Conservation (phyloP, 2,329 filamentous ascomycete genomes). For the Mariannaea sp. region DNA sequence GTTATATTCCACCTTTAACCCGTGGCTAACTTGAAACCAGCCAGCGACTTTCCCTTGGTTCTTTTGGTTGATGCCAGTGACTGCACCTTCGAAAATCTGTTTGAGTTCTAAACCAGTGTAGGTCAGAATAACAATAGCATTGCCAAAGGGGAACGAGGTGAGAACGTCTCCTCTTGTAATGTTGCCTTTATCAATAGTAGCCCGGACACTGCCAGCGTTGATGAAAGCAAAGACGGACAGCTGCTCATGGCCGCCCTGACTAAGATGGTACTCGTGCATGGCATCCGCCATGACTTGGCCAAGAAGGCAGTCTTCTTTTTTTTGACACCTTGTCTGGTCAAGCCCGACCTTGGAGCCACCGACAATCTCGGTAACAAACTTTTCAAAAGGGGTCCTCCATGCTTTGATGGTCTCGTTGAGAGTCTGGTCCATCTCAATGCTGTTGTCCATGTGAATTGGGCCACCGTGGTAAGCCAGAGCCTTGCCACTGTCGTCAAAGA, state of each 20-base stretch:
- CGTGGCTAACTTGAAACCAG: constrained; percentile 64
- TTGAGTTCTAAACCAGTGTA: constrained; percentile 60
- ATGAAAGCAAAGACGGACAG: constrained; percentile 60
- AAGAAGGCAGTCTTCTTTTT: constrained; percentile 61
- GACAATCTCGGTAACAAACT: constrained; percentile 61
- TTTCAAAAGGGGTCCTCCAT: constrained; percentile 66
- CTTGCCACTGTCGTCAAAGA: constrained; percentile 64
- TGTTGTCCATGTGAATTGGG: constrained; percentile 67
- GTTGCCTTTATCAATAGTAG: constrained; percentile 63
- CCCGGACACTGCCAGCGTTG: constrained; percentile 68
- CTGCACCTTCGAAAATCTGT: constrained; percentile 62
- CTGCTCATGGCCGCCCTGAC: constrained; percentile 46
- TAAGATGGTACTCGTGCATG: constrained; percentile 64
- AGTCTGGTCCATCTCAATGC: constrained; percentile 58
- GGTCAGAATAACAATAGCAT: constrained; percentile 63
- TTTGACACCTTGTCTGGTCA: constrained; percentile 63
- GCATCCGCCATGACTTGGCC: constrained; percentile 62
- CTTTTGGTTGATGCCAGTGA: constrained; percentile 58
- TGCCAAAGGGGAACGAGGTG: constrained; percentile 69
- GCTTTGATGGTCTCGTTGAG: constrained; percentile 62
- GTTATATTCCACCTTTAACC: constrained; percentile 63
- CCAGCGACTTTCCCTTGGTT: constrained; percentile 59
- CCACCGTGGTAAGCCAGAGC: constrained; percentile 66
- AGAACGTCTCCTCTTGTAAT: constrained; percentile 68
- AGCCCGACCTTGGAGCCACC: constrained; percentile 60